Conservation (phyloP, 208 protist species). For the Wallacemonas rigidus region DNA sequence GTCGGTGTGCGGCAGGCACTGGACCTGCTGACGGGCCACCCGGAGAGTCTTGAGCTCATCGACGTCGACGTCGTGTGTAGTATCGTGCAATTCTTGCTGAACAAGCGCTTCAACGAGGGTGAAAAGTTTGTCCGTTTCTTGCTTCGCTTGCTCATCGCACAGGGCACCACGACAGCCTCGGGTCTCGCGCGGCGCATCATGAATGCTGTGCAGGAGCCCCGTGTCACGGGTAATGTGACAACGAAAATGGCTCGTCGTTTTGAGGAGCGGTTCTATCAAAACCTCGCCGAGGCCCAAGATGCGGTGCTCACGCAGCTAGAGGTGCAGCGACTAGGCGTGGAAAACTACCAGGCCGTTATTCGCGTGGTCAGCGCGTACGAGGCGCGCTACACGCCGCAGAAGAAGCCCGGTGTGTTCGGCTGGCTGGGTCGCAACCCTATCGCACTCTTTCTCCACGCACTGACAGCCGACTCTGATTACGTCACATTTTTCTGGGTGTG, state of each 20-base stretch:
- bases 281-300: slow-evolving; percentile 64
- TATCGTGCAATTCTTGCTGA: slow-evolving; percentile 62
- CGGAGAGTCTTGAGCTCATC: slow-evolving; percentile 73
- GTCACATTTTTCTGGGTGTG: slow-evolving; percentile 87
- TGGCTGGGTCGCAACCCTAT: slow-evolving; percentile 78
- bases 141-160: slow-evolving; percentile 52
- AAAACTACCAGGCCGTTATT: slow-evolving; percentile 66
- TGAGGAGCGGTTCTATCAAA: slow-evolving; percentile 66
- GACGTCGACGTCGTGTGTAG: slow-evolving; percentile 67
- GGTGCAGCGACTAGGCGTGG: slow-evolving; percentile 67
- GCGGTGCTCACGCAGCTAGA: slow-evolving; percentile 79
- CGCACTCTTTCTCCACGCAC: slow-evolving; percentile 69
- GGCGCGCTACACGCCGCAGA: slow-evolving; percentile 49
- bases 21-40: slow-evolving; percentile 61
- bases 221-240: slow-evolving; percentile 48
- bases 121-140: slow-evolving; percentile 71
- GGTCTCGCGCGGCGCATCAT: slow-evolving; percentile 56
- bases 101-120: slow-evolving; percentile 53
- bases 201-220: slow-evolving; percentile 73
- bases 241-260: slow-evolving; percentile 42
- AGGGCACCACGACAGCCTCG: slow-evolving; percentile 21
- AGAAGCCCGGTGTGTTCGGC: slow-evolving; percentile 78
- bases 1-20: slow-evolving; percentile 48
- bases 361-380: slow-evolving; percentile 72
- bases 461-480: slow-evolving; percentile 87